Percentiles rank a stretch among this genome's conserved stretches.
phyloP scores from a whole-genome alignment of 1,139 yeast genomes.

The Yamadazyma friedrichii region DNA sequence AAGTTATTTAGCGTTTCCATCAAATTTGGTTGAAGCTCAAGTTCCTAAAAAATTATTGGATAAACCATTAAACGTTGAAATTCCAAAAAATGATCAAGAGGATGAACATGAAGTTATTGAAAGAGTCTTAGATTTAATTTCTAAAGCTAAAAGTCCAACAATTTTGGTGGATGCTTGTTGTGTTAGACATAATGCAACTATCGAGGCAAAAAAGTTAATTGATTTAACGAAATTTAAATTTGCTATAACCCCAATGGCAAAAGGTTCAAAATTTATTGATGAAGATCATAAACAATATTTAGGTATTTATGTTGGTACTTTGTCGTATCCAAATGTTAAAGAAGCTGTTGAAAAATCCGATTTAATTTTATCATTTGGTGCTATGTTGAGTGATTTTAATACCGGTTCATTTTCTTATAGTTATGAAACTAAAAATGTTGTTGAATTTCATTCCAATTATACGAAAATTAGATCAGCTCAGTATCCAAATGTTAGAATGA shows the following conservation, averaged over 20 bases:
- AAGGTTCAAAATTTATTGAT: constrained; percentile 27
- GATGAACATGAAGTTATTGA: constrained; percentile 34
- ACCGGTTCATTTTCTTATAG: constrained; percentile 42
- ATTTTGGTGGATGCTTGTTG: constrained; percentile 40
- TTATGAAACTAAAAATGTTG: constrained; percentile 33
- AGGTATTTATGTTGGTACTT: constrained; percentile 34
- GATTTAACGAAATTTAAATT: constrained; percentile 30
- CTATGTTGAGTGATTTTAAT: constrained; percentile 39
- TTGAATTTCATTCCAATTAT: constrained; percentile 41
- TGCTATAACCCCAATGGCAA: constrained; percentile 35
- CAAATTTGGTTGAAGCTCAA: constrained; percentile 35
- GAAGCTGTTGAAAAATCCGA: constrained; percentile 30
- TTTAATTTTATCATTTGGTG: constrained; percentile 33
- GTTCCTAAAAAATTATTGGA: constrained; percentile 30
- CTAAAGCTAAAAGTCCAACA: constrained; percentile 29
- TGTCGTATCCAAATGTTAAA: constrained; percentile 32
- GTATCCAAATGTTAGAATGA: constrained; percentile 38
- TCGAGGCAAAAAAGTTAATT: constrained; percentile 30
- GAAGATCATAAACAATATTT: constrained; percentile 28
- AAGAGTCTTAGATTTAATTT: constrained; percentile 26
- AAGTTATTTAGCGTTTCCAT: constrained; percentile 38
- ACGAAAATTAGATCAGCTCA: constrained; percentile 35
- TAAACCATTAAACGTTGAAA: constrained; percentile 30
- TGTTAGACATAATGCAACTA: constrained; percentile 30
- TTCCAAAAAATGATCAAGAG: constrained; percentile 27